Evolutionary conservation across 129 eudicot species (phyloP), one percentile per base, ranked within the genome.

Genomic region (Centrapalus pauciflorus): DNA sequence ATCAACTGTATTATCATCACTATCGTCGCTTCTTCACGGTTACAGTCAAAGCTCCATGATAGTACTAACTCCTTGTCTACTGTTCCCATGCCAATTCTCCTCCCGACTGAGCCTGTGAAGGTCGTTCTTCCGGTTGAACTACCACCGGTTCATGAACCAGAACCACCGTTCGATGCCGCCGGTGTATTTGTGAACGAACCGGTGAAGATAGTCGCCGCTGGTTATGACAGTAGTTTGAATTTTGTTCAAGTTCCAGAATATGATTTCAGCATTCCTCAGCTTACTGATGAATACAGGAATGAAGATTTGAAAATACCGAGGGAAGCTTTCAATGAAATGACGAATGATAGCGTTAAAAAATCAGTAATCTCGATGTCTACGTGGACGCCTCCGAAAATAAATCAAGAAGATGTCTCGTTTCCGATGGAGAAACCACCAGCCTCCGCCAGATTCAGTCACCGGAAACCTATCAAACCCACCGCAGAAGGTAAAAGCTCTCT

Each of bases 1-100:
- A 76, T 91, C 76, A 91, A 91, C 76, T 79, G 75, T 70, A 91
- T 91, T 69, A 87, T 91, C 55, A 76, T 91, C 63, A 76, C 90
- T 16, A 87, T 91, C 59, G 88, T 87, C 7, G 96, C 96, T n/a
- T 83, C 97, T 23, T 81, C 96, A 1, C 76, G 84, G 66, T 74
- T 88, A 38, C 89, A 87, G 30, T 55, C 79, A 14, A 73, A 67
- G 19, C 26, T 24, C 20, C 73, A 27, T 3, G 80, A 80, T 48
- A 27, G 17, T 61, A 46, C 48, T 37, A 29, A 16, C 26, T n/a
- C 32, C 23, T 6, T 56, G 13, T 43, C 77, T 3, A 33, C 70
- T 19, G 38, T 54, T 32, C 64, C 67, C 7, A 12, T 19, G 16
- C 26, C 35, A 32, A 52, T 26, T 25, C 61, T 3, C 3, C 17